Base-by-base conservation (phyloP, 345 rosid genomes). In the Linum trigynum region DNA sequence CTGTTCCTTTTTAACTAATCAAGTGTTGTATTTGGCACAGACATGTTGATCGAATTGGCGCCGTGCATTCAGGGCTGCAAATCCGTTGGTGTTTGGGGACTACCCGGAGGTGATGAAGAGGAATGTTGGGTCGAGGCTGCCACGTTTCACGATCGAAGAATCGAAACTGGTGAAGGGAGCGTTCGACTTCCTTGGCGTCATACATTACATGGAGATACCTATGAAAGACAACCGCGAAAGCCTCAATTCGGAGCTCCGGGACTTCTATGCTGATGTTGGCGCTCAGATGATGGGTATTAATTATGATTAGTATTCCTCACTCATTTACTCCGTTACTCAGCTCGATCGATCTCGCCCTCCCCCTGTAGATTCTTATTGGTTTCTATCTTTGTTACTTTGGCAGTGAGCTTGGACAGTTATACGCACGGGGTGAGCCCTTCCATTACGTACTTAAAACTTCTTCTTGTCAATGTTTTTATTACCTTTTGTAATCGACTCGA, bases 41-140 rank as follows among this genome's bases (percentile, higher is more conserved):
- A 38, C 7, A 40, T 43, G 5, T 3, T 0, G 16, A n/a, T 16
- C 2, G 23, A 23, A 4, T n/a, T 67, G 7, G 15, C 4, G 0
- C 4, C 36, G 41, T 14, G 11, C 2, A 50, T 71, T 9, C 80
- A 91, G 95, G 95, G 62, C 83, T 63, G 55, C 76, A 36, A 66
- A 85, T 72, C 96, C 96, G 5, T 66, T 89, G 77, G 69, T 83
- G 36, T 83, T 67, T 71, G 96, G 98, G 7, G 92, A 91, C 58
- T 89, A 89, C 70, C 98, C 98, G 0, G 72, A 74, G 43, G 66
- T 37, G 62, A 84, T 91, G 95, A 87, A 84, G 76, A 75, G 72
- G 64, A 79, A 36, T 48, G 78, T 69, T 14, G 92, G 87, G 38
- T 72, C 87, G 5, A 89, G 95, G 63, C 72, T 91, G 65, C 95